These are phyloP conservation scores for Alternaria atra DNA, from an alignment of 2,329 filamentous ascomycete species.

Conservation along the genomic window DNA sequence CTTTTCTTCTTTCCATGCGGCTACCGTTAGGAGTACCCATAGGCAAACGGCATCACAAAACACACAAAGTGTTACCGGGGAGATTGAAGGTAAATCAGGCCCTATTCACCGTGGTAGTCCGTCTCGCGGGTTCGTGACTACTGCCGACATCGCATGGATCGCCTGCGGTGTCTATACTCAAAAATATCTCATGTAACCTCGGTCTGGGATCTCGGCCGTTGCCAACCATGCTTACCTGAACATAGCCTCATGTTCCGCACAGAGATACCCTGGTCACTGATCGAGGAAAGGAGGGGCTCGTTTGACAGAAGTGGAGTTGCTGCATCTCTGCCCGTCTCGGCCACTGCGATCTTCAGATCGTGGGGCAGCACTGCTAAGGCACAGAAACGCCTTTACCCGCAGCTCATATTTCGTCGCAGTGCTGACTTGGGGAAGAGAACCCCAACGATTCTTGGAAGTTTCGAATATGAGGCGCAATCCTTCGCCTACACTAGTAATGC, in stretches of 20 bases:
- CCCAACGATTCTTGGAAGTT: not conserved
- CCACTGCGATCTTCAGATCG: not conserved
- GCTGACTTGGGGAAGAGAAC: not conserved
- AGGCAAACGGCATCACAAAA: conserved; percentile 3
- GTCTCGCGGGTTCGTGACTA: not conserved
- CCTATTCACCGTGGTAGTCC: conserved; percentile 1
- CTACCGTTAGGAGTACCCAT: not conserved
- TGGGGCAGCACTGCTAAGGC: not conserved
- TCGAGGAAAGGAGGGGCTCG: not conserved
- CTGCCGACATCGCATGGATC: not conserved
- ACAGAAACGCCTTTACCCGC: conserved; percentile 1
- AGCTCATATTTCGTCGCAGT: not conserved
- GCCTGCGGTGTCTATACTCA: not conserved
- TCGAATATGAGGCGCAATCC: not conserved
- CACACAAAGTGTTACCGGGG: not conserved
- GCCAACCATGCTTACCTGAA: not conserved
- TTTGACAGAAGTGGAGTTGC: conserved; percentile 1
- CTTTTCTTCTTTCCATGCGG: not conserved
- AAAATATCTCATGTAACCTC: not conserved
- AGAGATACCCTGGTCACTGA: not conserved
- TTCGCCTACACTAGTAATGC: not conserved
- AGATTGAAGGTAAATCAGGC: not conserved
- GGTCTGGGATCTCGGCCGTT: not conserved
- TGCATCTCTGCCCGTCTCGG: not conserved
- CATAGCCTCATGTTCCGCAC: conserved; percentile 1